Evolutionary conservation across 371 early-diverging fungal species (phyloP), one percentile per base, ranked within the genome.

Genomic region (Mucor racemosus): DNA sequence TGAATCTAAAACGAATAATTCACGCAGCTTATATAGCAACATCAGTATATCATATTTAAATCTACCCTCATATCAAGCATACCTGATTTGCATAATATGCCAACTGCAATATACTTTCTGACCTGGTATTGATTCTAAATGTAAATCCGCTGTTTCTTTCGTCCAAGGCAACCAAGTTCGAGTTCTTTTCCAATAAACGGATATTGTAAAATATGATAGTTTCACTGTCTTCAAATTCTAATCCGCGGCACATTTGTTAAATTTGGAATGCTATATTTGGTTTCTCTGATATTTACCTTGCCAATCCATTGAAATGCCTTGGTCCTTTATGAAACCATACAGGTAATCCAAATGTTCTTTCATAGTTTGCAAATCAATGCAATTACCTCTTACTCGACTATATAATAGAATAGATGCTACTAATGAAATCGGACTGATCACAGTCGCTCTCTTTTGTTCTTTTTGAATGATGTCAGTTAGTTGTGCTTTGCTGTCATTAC

Each of bases 31-130:
- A 5, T 11, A 11, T 9, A 38, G 11, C 38, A 11, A 9, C 4
- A 38, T 7, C 38, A 33, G 56, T 17, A 35, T 17, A 11, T 17
- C 13, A 39, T 19, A 38, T 0, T 11, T 15, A 10, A 50, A 9
- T 14, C 53, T 21, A 31, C 10, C 10, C 19, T 13, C 9, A 31
- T 1, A 1, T 26, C 3, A 26, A 11, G 14, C 26, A 59, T 66
- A 71, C 76, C 68, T 76, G 77, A 34, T 74, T 76, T 35, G 77
- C 68, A 56, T 74, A 69, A 62, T 76, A 76, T 5, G 74, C 71
- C 21, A 76, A 10, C 38, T 73, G 68, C 36, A 76, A 42, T 8
- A 76, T 61, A 13, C 65, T 68, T 17, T 76, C 77, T 3, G 74
- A 65, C 8, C 68, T 42, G 21, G 62, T 71, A 19, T 41, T 56